Evolutionary conservation across 129 eudicot genomes (phyloP), one percentile per base, ranked within the genome.

Genomic region (Ambrosia artemisiifolia): DNA sequence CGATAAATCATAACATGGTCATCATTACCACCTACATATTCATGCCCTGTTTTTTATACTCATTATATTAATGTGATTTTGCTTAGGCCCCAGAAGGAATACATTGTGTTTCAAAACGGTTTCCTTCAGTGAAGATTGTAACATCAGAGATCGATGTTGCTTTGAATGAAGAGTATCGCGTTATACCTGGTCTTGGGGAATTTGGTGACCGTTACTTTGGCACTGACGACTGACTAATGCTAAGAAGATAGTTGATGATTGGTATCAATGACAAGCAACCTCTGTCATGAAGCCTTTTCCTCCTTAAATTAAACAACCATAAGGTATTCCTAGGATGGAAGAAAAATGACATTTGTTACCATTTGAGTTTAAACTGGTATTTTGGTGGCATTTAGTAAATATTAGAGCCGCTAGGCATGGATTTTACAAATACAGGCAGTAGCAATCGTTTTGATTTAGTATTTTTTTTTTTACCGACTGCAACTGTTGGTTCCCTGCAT

Each of bases 171-270:
- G 98, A 93, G 73, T 93, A 62, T 35, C 95, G 98, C 50, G 98
- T 93, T 12, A 93, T 93, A 79, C 98, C 98, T 40, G 98, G 98
- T 66, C 55, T 93, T 84, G 98, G 98, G 72, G 98, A 89, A 74
- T 93, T 93, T 72, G 98, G 98, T 47, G 98, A 93, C 67, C 98
- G 98, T 65, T 93, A 93, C 78, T 93, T 93, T 76, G 98, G 98
- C 59, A 93, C 98, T 1, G 98, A 92, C 66, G 96, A 88, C 81
- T 88, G 82, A 85, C 44, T 40, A 33, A 36, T 46, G 44, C 60
- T 14, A 14, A 6, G 49, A 36, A 13, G 64, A 46, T 59, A 67
- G 36, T 72, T 33, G 63, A 63, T 74, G 70, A 59, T 61, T 35
- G 33, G 53, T 14, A 30, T 71, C 19, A 50, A 78, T 40, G 20